Percentiles rank a stretch among this genome's conserved stretches.
Evolutionary conservation across 768 basidiomycete genomes (phyloP).

Genomic region (Suillus clintonianus): DNA sequence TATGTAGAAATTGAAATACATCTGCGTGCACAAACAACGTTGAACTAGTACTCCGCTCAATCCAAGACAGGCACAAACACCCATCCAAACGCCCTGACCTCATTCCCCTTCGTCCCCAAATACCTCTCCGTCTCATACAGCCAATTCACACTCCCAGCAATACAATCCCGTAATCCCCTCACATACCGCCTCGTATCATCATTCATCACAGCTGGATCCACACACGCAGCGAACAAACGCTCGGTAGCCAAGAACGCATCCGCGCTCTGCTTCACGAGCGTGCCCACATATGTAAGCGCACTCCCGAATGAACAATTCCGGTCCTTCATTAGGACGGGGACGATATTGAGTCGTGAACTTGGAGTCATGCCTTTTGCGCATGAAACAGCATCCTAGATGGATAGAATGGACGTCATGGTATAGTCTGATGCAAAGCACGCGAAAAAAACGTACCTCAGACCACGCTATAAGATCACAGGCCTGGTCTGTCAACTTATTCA

Average conservation of each 20-base stretch:
- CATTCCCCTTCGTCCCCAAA: constrained; percentile 56
- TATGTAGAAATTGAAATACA: too few species aligned
- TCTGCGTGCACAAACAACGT: too few species aligned
- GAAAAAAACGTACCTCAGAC: constrained; percentile 43
- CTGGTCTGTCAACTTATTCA: constrained; percentile 37
- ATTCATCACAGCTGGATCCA: constrained; percentile 8
- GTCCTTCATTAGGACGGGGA: constrained; percentile 49
- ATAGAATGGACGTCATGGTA: background rate
- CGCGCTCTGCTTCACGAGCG: constrained; percentile 28
- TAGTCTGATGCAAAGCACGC: constrained; percentile 6
- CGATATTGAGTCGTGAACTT: constrained; percentile 43
- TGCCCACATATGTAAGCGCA: constrained; percentile 33
- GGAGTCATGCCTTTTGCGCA: constrained; percentile 49
- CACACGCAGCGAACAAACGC: constrained; percentile 17
- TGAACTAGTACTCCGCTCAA: background rate
- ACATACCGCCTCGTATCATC: constrained; percentile 35
- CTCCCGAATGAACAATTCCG: constrained; percentile 48
- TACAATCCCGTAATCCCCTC: constrained; percentile 54
- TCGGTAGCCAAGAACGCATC: constrained; percentile 29
- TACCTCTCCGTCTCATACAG: constrained; percentile 63
- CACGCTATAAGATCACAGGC: constrained; percentile 54
- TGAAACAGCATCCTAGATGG: constrained; percentile 55
- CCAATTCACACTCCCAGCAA: constrained; percentile 65
- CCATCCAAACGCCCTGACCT: constrained; percentile 65
- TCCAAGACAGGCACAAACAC: constrained; percentile 44